Evolutionary conservation across 1,284 basidiomycete genomes (phyloP), one percentile per base, ranked within the genome.

Genomic region (Moesziomyces globuligerus): DNA sequence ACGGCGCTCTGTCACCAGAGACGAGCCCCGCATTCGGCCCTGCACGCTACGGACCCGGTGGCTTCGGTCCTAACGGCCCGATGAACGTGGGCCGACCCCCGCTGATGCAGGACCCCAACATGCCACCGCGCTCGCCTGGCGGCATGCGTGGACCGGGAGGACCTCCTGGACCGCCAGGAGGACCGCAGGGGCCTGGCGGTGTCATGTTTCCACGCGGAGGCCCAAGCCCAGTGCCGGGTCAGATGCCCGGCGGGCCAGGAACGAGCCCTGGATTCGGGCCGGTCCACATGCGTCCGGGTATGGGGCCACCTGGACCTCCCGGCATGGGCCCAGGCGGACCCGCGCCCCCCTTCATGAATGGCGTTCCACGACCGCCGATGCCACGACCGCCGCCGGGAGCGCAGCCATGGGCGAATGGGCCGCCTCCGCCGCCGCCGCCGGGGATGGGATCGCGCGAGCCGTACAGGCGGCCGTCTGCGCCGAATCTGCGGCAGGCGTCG

Each of bases 401-500:
- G 3, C 38, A 25, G 17, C 29, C 59, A 9, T 59, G 51, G 48
- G 56, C 28, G 7, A 44, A 43, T 3, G 62, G 56, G 3, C 51
- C 45, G 1, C 56, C 62, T 17, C 55, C 55, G 18, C 49, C 50
- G 7, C 55, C 51, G 15, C 48, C 62, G 17, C 46, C 59, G 29
- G 51, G 51, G 17, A 52, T 52, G 52, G 39, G 43, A 18, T 28
- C 48, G 23, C 61, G 72, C 18, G 72, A 74, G 18, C 45, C 60
- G 11, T 37, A 50, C 40, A 43, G 68, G 11, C 48, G 56, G 5
- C 75, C 75, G 15, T 78, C 75, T 11, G 75, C 74, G 11, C 75
- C 75, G 24, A 76, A 78, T 28, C 67, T 78, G 29, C 68, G 74
- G 6, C 55, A 71, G 41, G 64, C 54, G 13, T 67, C 61, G 15